Base-by-base conservation (phyloP, 2,329 filamentous ascomycete genomes). In the Sphaceloma murrayae region DNA sequence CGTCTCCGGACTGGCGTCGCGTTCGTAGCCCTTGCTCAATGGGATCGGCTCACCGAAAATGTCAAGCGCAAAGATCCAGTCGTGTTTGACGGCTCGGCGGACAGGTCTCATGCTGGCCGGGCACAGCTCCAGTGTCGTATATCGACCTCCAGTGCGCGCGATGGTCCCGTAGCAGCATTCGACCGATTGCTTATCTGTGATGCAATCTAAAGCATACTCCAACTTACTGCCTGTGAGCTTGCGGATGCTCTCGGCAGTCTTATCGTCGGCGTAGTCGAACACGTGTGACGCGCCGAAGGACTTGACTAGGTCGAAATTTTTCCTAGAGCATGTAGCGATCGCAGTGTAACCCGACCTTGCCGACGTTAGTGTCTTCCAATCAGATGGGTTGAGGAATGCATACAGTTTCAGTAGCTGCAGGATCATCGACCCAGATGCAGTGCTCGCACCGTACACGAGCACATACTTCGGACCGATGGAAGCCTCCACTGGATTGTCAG, bases 391-490 rank as follows among this genome's bases (percentile, higher is more conserved):
- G 32, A 18, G 29, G 8, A 40, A 6, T 6, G 52, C 53, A 49
- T 48, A 62, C 53, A 57, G 43, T 26, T 56, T 62, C 11, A 67
- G 51, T 10, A 71, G 34, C 50, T 74, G 70, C 3, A 69, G 62
- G 0, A 65, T 67, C 43, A 63, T 53, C 1, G 64, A 66, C 0
- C 69, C 70, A 0, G 58, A 63, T 0, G 67, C 56, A 1, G 67
- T 68, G 24, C 56, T 58, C 2, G 68, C 72, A 1, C 69, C 70
- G 34, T 62, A 63, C 3, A 74, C 63, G 1, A 74, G 53, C 0
- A 74, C 57, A 31, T 49, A 33, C 17, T 33, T 33, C 31, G 46
- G 14, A 47, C 39, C n/a, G 40, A 34, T 22, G 50, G 50, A 17
- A 52, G 26, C 7, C 17, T 30, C 14, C 9, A 33, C 31, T 43